Conservation (phyloP, 192 early-diverging fungal genomes). For the Coemansia asiatica region DNA sequence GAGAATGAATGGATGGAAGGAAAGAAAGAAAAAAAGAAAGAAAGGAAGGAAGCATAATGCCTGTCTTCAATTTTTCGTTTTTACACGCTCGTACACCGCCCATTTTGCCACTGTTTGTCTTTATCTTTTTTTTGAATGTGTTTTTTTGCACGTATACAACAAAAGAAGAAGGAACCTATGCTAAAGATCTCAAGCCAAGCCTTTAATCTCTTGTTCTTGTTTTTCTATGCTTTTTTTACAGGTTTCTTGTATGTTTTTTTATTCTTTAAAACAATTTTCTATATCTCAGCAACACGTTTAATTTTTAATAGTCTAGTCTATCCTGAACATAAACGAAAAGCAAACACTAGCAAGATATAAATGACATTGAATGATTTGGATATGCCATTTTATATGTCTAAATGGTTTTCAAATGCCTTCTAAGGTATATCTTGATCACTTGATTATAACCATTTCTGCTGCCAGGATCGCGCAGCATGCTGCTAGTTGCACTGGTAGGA, state of each 20-base stretch:
- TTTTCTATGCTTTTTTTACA: not conserved
- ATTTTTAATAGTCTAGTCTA: too few species aligned
- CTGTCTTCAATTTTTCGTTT: not conserved
- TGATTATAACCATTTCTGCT: constrained; percentile 23
- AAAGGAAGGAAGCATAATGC: too few species aligned
- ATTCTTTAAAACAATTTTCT: not conserved
- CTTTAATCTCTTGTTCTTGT: not conserved
- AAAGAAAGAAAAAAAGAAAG: not conserved
- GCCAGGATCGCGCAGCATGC: constrained; percentile 30
- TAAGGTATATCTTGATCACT: not conserved
- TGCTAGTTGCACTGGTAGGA: constrained; percentile 32
- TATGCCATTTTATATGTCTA: too few species aligned
- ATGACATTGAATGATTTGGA: too few species aligned
- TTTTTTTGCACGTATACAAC: too few species aligned
- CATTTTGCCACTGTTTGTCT: too few species aligned
- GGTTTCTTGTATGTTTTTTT: constrained; percentile 3
- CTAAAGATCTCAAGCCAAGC: not conserved
- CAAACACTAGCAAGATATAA: too few species aligned
- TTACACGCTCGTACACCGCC: too few species aligned
- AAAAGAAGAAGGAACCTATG: not conserved
- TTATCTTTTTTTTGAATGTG: too few species aligned
- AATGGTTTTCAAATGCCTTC: too few species aligned
- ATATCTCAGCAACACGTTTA: too few species aligned
- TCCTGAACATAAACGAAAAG: too few species aligned
- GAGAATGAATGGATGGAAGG: not conserved